Conservation (phyloP, 495 filamentous ascomycete species). For the Beverwykella pulmonaria region DNA sequence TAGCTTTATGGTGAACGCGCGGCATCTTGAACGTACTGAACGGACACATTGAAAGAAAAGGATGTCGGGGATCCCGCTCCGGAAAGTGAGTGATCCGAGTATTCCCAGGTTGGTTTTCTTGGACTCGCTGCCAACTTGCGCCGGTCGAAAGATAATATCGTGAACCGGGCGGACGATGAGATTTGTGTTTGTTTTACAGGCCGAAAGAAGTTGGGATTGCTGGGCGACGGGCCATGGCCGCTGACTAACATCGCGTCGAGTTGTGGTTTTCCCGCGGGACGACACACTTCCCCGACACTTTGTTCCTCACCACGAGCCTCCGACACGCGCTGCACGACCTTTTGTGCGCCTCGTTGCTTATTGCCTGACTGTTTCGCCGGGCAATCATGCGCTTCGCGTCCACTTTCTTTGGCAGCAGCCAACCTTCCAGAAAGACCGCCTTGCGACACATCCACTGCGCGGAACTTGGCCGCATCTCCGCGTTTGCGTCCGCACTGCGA, state of each 20-base stretch:
- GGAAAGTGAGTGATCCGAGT: conserved; percentile 23
- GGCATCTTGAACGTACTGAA: conserved; percentile 23
- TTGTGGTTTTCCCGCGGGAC: neutral
- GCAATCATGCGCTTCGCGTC: conserved; percentile 16
- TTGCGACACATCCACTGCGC: neutral
- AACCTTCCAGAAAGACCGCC: neutral
- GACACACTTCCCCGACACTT: conserved; percentile 21
- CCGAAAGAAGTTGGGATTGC: neutral
- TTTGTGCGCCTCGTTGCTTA: neutral
- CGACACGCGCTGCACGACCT: neutral
- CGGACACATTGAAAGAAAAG: conserved; percentile 22
- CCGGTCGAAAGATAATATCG: neutral
- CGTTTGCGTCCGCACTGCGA: conserved; percentile 3
- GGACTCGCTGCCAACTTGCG: conserved; percentile 11
- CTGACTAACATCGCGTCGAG: neutral
- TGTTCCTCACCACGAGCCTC: conserved; percentile 14
- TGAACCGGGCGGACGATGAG: conserved; percentile 23
- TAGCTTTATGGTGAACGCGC: neutral
- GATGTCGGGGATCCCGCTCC: conserved; percentile 29
- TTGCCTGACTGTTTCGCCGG: conserved; percentile 15
- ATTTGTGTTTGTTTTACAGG: conserved; percentile 32
- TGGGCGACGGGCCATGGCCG: neutral
- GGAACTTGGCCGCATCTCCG: conserved; percentile 15
- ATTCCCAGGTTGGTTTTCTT: neutral
- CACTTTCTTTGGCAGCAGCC: neutral